These are phyloP conservation scores for Suillus occidentalis DNA, from an alignment of 768 basidiomycete genomes.

Conservation along the genomic window DNA sequence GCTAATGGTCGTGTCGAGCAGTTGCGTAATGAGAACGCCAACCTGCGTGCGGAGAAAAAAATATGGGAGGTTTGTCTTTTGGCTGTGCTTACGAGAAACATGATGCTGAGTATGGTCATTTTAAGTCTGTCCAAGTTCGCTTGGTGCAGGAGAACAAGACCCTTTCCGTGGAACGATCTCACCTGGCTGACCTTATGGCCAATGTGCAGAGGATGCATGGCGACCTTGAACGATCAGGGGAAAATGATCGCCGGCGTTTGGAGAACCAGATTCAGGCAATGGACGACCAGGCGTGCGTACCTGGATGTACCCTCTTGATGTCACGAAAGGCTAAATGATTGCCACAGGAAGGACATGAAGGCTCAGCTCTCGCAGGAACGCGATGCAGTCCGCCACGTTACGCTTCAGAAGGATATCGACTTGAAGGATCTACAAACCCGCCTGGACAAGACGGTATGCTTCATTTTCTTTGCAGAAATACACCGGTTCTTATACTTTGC, in stretches of 20 bases:
- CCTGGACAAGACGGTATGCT: constrained; percentile 59
- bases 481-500: constrained; percentile 15
- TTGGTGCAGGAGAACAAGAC: constrained; percentile 84
- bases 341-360: constrained; percentile 68
- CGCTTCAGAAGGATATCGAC: constrained; percentile 81
- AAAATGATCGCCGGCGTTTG: constrained; percentile 78
- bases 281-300: constrained; percentile 72
- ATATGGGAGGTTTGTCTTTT: constrained; percentile 78
- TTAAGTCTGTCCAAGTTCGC: constrained; percentile 73
- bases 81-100: neutral
- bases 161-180: constrained; percentile 77
- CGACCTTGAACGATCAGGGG: constrained; percentile 80
- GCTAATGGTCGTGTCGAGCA: constrained; percentile 68
- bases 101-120: constrained; percentile 10
- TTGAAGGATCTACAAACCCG: constrained; percentile 69
- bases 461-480: neutral
- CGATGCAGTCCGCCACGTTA: constrained; percentile 69
- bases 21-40: constrained; percentile 81
- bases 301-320: neutral
- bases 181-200: constrained; percentile 82
- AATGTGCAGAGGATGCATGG: constrained; percentile 91
- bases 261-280: constrained; percentile 79
- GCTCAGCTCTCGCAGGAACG: constrained; percentile 71
- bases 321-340: constrained; percentile 2
- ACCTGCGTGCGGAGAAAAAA: constrained; percentile 89